phyloP scores from a whole-genome alignment of 108 stramenopile genomes.

The Asterionellopsis glacialis region DNA sequence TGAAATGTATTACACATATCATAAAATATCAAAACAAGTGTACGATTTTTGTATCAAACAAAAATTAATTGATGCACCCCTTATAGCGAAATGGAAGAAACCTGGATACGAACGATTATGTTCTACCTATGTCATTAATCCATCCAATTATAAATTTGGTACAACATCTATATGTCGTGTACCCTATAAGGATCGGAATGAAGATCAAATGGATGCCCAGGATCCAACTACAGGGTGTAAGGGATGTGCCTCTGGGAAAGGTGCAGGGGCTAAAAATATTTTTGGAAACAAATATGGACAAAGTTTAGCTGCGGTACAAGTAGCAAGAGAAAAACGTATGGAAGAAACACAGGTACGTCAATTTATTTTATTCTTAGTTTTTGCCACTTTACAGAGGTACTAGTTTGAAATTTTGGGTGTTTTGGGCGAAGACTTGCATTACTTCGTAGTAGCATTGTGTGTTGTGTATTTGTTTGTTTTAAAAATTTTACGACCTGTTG shows the following conservation, averaged over 20 bases:
- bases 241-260: constrained; percentile 95
- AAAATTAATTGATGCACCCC: constrained; percentile 93
- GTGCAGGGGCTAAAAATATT: constrained; percentile 90
- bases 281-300: constrained; percentile 99
- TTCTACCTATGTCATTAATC: constrained; percentile 98
- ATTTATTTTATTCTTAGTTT: no score
- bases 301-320: constrained; percentile 96
- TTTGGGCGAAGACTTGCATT: no score
- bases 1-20: constrained; percentile 97
- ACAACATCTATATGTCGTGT: constrained; percentile 96
- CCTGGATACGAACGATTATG: constrained; percentile 98
- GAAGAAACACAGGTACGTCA: constrained; percentile 35
- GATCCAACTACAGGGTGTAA: constrained; percentile 95
- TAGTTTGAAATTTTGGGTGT: no score
- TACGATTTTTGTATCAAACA: constrained; percentile 97
- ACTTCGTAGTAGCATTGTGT: no score
- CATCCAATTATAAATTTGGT: constrained; percentile 98
- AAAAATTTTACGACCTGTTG: no score
- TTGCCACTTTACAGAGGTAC: no score
- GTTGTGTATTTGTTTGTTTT: no score
- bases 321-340: constrained; percentile 76
- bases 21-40: constrained; percentile 81
- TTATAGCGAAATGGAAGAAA: constrained; percentile 99
- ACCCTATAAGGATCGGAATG: constrained; percentile 66
- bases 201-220: constrained; percentile 61